phyloP scores from a whole-genome alignment of 441 rosid genomes.

The Monsonia emarginata region DNA sequence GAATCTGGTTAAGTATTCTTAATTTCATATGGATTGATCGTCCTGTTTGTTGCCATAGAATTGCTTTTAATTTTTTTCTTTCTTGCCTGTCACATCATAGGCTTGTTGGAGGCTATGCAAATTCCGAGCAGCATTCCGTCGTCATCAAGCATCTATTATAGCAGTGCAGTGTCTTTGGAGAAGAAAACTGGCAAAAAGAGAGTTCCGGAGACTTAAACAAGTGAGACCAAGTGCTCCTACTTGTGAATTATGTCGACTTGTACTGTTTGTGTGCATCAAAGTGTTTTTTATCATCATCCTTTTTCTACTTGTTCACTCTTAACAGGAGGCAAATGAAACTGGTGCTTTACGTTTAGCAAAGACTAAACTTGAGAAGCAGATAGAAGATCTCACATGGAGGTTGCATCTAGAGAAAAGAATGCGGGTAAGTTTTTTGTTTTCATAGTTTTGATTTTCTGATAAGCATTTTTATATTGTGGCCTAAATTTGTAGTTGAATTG shows the following conservation, averaged over 20 bases:
- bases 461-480: background rate
- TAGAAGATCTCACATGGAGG: constrained; percentile 92
- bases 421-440: constrained; percentile 46
- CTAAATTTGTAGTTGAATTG: background rate
- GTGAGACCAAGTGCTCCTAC: constrained; percentile 26
- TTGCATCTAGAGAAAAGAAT: constrained; percentile 76
- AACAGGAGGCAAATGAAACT: constrained; percentile 84
- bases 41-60: too few relatives aligned
- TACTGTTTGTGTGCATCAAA: background rate
- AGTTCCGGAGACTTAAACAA: constrained; percentile 63
- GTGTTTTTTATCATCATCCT: constrained; percentile 11
- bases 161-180: constrained; percentile 89
- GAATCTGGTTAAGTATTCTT: too few relatives aligned
- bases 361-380: constrained; percentile 85
- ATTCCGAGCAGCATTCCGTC: constrained; percentile 54
- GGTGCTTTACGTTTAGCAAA: constrained; percentile 92
- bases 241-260: background rate
- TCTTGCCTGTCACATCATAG: constrained; percentile 25
- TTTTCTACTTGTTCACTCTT: constrained; percentile 15
- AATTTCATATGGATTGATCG: too few relatives aligned
- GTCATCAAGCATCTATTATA: constrained; percentile 50
- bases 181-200: constrained; percentile 78
- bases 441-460: constrained; percentile 9
- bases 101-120: constrained; percentile 70
- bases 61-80: background rate